Evolutionary conservation across 139 green algal species (phyloP).

Genomic region (Coccomyxa sp.): DNA sequence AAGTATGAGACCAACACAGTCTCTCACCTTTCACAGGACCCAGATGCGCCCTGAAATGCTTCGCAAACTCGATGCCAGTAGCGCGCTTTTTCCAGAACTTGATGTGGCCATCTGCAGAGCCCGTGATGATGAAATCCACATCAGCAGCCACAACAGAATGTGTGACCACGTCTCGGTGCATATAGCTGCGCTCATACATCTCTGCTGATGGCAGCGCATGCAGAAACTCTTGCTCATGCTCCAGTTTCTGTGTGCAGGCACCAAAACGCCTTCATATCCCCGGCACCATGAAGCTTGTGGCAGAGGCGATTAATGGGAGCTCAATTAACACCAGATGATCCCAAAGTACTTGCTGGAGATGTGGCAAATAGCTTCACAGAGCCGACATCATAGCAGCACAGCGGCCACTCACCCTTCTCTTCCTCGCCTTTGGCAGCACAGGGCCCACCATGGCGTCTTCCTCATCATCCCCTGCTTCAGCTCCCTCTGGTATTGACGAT

Average conservation of each 20-base stretch:
- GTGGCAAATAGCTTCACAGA: not conserved
- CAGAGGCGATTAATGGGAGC: not conserved
- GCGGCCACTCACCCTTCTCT: constrained; percentile 41
- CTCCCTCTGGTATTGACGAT: no score
- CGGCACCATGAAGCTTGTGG: not conserved
- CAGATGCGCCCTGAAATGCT: constrained; percentile 85
- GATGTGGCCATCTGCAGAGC: constrained; percentile 78
- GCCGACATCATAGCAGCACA: not conserved
- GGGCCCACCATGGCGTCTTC: constrained; percentile 40
- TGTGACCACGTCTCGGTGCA: constrained; percentile 94
- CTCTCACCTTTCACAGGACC: constrained; percentile 63
- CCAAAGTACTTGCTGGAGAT: not conserved
- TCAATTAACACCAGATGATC: not conserved
- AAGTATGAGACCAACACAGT: no score
- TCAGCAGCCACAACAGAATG: constrained; percentile 68
- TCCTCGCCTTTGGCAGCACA: constrained; percentile 44
- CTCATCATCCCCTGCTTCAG: constrained; percentile 11
- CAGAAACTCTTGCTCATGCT: constrained; percentile 74
- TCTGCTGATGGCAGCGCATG: constrained; percentile 58
- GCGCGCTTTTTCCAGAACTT: constrained; percentile 98
- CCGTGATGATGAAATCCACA: constrained; percentile 80
- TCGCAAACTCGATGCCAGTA: constrained; percentile 85
- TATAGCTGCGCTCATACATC: constrained; percentile 98
- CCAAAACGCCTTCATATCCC: not conserved
- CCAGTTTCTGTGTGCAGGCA: constrained; percentile 22